Base-by-base conservation (phyloP, 257 asterid species). In the Galeopsis tetrahit region DNA sequence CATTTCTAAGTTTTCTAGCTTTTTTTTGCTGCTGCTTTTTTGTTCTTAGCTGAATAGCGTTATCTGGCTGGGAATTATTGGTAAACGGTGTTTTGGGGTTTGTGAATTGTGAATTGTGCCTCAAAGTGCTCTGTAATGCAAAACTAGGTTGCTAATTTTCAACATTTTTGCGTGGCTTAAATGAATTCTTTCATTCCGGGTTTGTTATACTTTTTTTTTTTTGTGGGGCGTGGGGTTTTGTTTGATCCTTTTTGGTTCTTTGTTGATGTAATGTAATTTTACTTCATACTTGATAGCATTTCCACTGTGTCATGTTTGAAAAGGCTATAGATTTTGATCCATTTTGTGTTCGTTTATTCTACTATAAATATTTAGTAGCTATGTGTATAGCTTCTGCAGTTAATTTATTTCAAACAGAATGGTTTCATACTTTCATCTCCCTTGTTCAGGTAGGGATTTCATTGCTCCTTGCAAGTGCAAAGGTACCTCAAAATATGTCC, bases 391-490 rank as follows among this genome's bases (percentile, higher is more conserved):
- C 69, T 49, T 38, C 17, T 14, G 52, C 31, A 10, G 57, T 66
- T 68, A 53, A 67, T 38, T 46, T 52, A 33, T 39, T 39, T 51
- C 31, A 21, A 70, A 21, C 51, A 33, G 17, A 73, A 63, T 69
- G 63, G 55, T 38, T 63, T 77, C 55, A 69, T 51, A 71, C n/a
- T 40, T 68, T 21, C 4, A 61, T 61, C 64, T 63, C 17, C 6
- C 62, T 56, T 85, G 75, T 56, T 70, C 88, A 93, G 98, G 97
- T 75, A 87, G 97, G 85, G 98, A 93, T 83, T 90, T 93, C 76
- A 93, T 93, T 77, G 96, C 97, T 77, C 98, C 98, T 78, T 93
- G 98, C 87, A 87, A 83, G 83, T 93, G 98, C 79, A 93, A 93
- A 85, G 98, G 98, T 69, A 90, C 98, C 14, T 69, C 97, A 34